Conservation (phyloP, 2,329 filamentous ascomycete genomes). For the Colletotrichum gigasporum region DNA sequence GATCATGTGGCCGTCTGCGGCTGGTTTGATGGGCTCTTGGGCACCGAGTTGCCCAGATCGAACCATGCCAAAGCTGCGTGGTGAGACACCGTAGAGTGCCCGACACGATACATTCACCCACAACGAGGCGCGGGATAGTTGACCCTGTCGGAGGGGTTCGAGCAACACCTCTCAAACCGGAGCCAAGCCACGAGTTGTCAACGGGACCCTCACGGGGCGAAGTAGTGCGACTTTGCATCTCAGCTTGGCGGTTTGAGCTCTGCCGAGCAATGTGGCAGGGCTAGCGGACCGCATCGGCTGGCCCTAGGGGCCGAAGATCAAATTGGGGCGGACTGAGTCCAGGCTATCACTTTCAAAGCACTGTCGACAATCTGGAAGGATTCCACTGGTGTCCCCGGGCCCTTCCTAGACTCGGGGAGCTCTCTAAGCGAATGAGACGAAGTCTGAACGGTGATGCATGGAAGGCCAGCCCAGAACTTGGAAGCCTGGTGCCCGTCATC, state of each 20-base stretch:
- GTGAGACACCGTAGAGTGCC: conserved; percentile 7
- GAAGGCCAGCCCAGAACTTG: conserved; percentile 12
- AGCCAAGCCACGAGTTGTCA: conserved; percentile 22
- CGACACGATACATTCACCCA: not conserved
- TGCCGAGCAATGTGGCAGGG: conserved; percentile 16
- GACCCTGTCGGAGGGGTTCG: not conserved
- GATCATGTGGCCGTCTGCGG: conserved; percentile 2
- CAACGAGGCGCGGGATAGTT: not conserved
- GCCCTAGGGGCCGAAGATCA: not conserved
- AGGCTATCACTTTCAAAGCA: not conserved
- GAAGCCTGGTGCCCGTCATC: not conserved
- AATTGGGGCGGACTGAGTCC: not conserved
- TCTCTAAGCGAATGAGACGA: not conserved
- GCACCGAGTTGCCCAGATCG: not conserved
- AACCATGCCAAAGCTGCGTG: not conserved
- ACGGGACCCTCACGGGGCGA: not conserved
- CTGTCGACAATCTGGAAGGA: conserved; percentile 7
- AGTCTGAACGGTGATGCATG: conserved; percentile 27
- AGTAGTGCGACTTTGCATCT: conserved; percentile 16
- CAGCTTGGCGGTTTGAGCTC: conserved; percentile 26
- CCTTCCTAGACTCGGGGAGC: not conserved
- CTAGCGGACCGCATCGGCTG: conserved; percentile 2
- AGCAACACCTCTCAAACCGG: not conserved
- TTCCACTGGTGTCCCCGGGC: conserved; percentile 1
- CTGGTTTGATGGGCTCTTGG: not conserved